These are phyloP conservation scores for Akanthomyces dipterigenus DNA, from an alignment of 2,329 filamentous ascomycete genomes.

Conservation along the genomic window DNA sequence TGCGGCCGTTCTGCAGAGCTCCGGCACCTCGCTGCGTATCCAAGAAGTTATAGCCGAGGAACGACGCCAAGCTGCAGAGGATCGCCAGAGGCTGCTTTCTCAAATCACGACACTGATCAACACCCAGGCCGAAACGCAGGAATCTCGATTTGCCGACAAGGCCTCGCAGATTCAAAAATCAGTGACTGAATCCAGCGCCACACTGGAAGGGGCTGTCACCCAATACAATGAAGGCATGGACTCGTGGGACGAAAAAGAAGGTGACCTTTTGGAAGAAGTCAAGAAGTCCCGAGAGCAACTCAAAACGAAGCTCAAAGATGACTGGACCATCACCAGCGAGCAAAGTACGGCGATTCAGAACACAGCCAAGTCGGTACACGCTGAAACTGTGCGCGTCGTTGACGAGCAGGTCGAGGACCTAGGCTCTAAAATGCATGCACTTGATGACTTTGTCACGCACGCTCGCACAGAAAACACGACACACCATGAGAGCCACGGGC, in stretches of 20 bases:
- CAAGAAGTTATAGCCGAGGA: conserved; percentile 70
- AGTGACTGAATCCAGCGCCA: conserved; percentile 54
- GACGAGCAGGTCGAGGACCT: conserved; percentile 84
- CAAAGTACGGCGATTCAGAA: conserved; percentile 78
- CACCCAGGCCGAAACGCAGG: conserved; percentile 65
- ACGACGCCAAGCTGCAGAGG: conserved; percentile 61
- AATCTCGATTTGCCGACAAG: conserved; percentile 59
- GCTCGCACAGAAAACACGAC: conserved; percentile 73
- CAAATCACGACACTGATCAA: conserved; percentile 76
- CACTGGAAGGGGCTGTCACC: conserved; percentile 58
- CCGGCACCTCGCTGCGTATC: conserved; percentile 58
- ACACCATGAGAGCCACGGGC: conserved; percentile 64
- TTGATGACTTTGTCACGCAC: conserved; percentile 84
- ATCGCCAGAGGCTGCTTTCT: conserved; percentile 65
- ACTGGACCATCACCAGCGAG: conserved; percentile 74
- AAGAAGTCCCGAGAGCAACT: conserved; percentile 67
- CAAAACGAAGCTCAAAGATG: conserved; percentile 75
- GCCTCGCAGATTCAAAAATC: conserved; percentile 57
- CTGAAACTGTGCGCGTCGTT: conserved; percentile 83
- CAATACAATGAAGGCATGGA: conserved; percentile 68
- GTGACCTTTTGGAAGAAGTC: conserved; percentile 62
- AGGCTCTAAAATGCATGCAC: conserved; percentile 76
- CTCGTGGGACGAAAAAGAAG: conserved; percentile 63
- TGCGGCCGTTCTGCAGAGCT: conserved; percentile 61
- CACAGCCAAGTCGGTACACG: conserved; percentile 80